Conservation (phyloP, 768 basidiomycete genomes). For the Phaeotremella skinneri region DNA sequence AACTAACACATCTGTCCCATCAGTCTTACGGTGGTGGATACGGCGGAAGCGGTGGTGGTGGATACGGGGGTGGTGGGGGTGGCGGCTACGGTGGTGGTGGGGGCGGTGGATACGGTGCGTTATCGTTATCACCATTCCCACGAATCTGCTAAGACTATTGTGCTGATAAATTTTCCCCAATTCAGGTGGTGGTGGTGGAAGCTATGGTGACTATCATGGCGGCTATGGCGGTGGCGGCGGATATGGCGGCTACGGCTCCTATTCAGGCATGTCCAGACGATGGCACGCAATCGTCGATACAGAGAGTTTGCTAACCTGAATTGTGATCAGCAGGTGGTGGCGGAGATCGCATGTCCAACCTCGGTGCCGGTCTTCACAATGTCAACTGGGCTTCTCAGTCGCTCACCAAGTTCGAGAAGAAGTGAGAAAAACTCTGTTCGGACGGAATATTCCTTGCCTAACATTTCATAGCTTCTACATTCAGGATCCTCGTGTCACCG, state of each 20-base stretch:
- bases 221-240: not conserved
- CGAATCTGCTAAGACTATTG: not conserved
- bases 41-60: not conserved
- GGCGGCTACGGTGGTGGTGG: not conserved
- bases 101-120: not conserved
- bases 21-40: constrained; percentile 6
- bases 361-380: constrained; percentile 75
- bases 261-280: constrained; percentile 40
- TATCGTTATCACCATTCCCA: not conserved
- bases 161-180: not conserved
- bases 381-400: constrained; percentile 79
- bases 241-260: not conserved
- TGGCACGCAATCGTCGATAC: constrained; percentile 33
- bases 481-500: constrained; percentile 79
- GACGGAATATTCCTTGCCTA: not conserved
- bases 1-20: not conserved
- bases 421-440: constrained; percentile 55
- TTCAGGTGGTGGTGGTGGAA: not conserved
- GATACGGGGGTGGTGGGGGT: not conserved
- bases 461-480: constrained; percentile 49
- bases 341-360: constrained; percentile 63
- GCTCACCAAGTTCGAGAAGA: constrained; percentile 89
- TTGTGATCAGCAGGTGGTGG: constrained; percentile 33
- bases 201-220: constrained; percentile 4
- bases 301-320: constrained; percentile 27